Percentiles rank a stretch among this genome's conserved stretches.
Evolutionary conservation across 2,329 filamentous ascomycete species (phyloP).

Genomic region (Hortaea werneckii): DNA sequence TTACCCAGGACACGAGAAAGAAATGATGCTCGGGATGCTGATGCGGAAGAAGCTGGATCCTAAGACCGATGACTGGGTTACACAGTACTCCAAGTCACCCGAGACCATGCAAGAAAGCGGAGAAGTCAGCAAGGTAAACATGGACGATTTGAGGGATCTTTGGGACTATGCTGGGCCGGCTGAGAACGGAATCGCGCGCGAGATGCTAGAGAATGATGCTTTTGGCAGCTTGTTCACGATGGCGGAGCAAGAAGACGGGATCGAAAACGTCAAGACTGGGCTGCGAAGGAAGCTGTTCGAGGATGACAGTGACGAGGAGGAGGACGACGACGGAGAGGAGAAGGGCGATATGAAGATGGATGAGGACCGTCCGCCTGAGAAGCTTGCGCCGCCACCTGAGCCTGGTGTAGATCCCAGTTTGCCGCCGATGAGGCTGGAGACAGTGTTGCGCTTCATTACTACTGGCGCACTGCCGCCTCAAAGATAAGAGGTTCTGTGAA

Average conservation of each 20-base stretch:
- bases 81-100: slow-evolving; percentile 31
- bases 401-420: slow-evolving; percentile 13
- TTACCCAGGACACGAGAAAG: slow-evolving; percentile 55
- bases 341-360: slow-evolving; percentile 7
- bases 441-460: slow-evolving; percentile 10
- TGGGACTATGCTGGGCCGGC: slow-evolving; percentile 48
- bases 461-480: neutral
- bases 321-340: slow-evolving; percentile 28
- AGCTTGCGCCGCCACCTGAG: slow-evolving; percentile 2
- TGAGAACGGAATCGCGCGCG: slow-evolving; percentile 31
- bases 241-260: slow-evolving; percentile 56
- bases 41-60: slow-evolving; percentile 79
- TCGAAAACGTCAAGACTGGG: slow-evolving; percentile 63
- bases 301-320: slow-evolving; percentile 39
- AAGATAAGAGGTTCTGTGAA: neutral
- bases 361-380: slow-evolving; percentile 2
- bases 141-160: slow-evolving; percentile 39
- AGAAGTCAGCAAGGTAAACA: slow-evolving; percentile 36
- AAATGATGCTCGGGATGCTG: slow-evolving; percentile 53
- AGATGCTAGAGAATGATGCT: slow-evolving; percentile 29
- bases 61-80: slow-evolving; percentile 62
- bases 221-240: slow-evolving; percentile 59
- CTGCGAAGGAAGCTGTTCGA: slow-evolving; percentile 45
- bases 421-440: slow-evolving; percentile 33
- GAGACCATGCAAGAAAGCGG: slow-evolving; percentile 3